Evolutionary conservation across 1,284 basidiomycete species (phyloP).

Genomic region (Schizophyllum amplum): DNA sequence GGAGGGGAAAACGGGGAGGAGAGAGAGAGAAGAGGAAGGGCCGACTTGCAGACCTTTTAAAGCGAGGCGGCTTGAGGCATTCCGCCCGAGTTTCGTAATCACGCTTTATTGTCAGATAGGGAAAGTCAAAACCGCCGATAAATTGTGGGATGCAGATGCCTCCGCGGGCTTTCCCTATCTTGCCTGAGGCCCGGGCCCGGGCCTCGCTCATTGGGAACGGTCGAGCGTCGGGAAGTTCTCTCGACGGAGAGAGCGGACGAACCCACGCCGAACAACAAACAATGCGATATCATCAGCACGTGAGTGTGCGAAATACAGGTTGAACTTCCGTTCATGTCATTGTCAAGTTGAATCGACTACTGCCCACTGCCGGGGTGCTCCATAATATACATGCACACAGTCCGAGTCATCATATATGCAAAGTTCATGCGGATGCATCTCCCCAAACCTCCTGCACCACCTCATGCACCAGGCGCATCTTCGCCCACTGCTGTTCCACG

Average conservation of each 20-base stretch:
- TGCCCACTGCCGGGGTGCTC: background rate
- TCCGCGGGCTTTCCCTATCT: background rate
- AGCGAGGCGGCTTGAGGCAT: background rate
- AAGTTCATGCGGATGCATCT: background rate
- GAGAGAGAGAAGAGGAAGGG: constrained; percentile 2
- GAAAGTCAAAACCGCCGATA: background rate
- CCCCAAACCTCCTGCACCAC: constrained; percentile 15
- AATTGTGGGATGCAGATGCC: background rate
- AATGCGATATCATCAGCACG: no score
- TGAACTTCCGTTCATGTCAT: background rate
- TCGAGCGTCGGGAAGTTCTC: no score
- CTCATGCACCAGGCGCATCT: constrained; percentile 14
- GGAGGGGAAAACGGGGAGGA: background rate
- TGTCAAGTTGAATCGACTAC: no score
- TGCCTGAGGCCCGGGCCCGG: no score
- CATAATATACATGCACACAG: background rate
- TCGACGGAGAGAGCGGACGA: no score
- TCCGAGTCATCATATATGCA: background rate
- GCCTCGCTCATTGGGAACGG: no score
- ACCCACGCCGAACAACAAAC: no score
- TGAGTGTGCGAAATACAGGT: background rate
- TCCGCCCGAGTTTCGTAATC: background rate
- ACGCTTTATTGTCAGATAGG: background rate
- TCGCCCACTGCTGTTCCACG: constrained; percentile 14
- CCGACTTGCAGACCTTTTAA: background rate